Conservation (phyloP, 2,329 filamentous ascomycete species). For the Lachnellula occidentalis region DNA sequence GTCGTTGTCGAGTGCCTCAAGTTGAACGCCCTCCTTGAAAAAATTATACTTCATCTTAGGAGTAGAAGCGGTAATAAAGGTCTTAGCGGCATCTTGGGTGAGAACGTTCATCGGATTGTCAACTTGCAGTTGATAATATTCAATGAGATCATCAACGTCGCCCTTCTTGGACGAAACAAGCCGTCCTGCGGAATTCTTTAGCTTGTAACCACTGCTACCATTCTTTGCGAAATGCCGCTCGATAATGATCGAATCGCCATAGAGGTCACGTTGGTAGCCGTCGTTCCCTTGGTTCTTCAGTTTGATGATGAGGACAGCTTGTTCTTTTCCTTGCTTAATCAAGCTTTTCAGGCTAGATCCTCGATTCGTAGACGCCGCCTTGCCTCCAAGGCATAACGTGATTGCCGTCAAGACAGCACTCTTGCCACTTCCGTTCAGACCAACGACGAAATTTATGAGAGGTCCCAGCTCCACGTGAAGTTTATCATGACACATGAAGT, state of each 20-base stretch:
- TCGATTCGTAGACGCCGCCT: conserved; percentile 87
- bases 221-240: conserved; percentile 78
- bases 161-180: conserved; percentile 76
- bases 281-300: conserved; percentile 87
- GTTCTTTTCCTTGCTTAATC: conserved; percentile 82
- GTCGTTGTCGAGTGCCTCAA: conserved; percentile 87
- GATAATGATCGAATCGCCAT: conserved; percentile 80
- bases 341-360: conserved; percentile 84
- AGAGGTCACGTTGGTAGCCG: conserved; percentile 77
- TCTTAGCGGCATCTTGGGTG: conserved; percentile 89
- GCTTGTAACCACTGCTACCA: conserved; percentile 76
- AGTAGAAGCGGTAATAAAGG: conserved; percentile 83
- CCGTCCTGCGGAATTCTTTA: conserved; percentile 67
- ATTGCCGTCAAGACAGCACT: conserved; percentile 92
- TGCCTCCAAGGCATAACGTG: conserved; percentile 90
- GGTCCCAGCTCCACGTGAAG: conserved; percentile 83
- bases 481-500: conserved; percentile 93
- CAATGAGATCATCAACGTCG: conserved; percentile 87
- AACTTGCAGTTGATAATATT: conserved; percentile 89
- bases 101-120: conserved; percentile 96
- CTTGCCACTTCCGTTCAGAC: conserved; percentile 96
- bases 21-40: conserved; percentile 88
- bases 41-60: conserved; percentile 90
- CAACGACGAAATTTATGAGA: conserved; percentile 95
- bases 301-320: conserved; percentile 69